Conservation (phyloP, 139 green algal species). For the Chlamydomonas sp. region DNA sequence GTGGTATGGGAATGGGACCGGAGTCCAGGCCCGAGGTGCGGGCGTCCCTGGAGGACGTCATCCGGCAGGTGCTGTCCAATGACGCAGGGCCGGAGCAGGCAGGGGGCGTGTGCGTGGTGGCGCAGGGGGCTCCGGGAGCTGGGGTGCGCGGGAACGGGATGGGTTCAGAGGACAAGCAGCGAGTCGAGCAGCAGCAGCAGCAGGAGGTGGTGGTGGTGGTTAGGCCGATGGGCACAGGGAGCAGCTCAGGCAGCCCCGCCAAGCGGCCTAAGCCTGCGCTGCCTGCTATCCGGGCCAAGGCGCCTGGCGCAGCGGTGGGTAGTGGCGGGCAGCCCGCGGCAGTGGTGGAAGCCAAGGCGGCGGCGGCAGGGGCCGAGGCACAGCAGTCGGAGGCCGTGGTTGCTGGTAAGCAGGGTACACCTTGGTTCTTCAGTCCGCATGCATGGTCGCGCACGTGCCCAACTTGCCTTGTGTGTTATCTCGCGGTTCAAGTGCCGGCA, state of each 20-base stretch:
- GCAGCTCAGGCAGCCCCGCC: too few species aligned
- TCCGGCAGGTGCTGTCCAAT: not conserved
- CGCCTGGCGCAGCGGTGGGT: not conserved
- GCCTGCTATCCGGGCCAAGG: slow-evolving; percentile 3
- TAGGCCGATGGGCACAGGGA: too few species aligned
- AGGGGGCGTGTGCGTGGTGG: slow-evolving; percentile 11
- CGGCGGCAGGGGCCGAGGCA: too few species aligned
- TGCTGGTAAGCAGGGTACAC: too few species aligned
- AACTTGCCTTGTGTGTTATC: too few species aligned
- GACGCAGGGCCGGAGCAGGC: not conserved
- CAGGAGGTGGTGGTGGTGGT: not conserved
- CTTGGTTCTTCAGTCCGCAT: not conserved
- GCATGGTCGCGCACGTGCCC: not conserved
- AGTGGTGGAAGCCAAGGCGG: not conserved
- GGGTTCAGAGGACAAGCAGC: not conserved
- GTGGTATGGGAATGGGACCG: not conserved
- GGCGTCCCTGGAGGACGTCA: not conserved
- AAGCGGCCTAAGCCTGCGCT: not conserved
- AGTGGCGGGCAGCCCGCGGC: not conserved
- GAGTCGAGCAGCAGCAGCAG: not conserved
- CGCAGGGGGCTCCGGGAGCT: not conserved
- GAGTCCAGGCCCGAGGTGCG: not conserved
- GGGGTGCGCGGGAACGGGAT: too few species aligned
- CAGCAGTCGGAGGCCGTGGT: too few species aligned
- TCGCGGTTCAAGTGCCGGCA: too few species aligned